A percentile compares a stretch with the other conserved stretches of the same genome.
These are phyloP conservation scores for Penicillium corylophilum DNA, from an alignment of 2,329 filamentous ascomycete species.

Conservation along the genomic window DNA sequence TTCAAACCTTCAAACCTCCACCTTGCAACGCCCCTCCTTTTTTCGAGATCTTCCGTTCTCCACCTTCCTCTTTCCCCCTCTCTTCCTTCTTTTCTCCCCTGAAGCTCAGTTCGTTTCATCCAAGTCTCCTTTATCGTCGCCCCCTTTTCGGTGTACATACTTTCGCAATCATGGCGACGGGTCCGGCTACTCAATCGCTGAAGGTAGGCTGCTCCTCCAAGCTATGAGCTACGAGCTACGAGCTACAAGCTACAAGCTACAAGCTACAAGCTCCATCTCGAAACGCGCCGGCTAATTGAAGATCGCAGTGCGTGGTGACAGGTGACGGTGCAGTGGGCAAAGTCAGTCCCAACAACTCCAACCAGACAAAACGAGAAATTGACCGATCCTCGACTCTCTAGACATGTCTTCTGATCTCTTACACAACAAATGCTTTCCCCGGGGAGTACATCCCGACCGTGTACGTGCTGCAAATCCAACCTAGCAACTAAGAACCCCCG, in stretches of 20 bases:
- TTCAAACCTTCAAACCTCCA: slow-evolving; percentile 1
- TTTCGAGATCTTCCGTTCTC: slow-evolving; percentile 11
- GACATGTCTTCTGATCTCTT: slow-evolving; percentile 99
- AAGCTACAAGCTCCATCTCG: slow-evolving; percentile 5
- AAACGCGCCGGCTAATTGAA: slow-evolving; percentile 36
- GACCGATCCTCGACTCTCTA: slow-evolving; percentile 40
- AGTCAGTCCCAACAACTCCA: slow-evolving; percentile 54
- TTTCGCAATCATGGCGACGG: slow-evolving; percentile 63
- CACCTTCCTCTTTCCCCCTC: slow-evolving; percentile 16
- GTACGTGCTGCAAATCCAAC: slow-evolving; percentile 31
- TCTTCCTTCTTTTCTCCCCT: slow-evolving; percentile 8
- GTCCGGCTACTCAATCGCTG: slow-evolving; percentile 82
- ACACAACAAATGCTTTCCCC: slow-evolving; percentile 99
- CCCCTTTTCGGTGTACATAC: slow-evolving; percentile 18
- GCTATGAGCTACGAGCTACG: neutral
- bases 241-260: slow-evolving; percentile 6
- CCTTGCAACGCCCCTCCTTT: slow-evolving; percentile 5
- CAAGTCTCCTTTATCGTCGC: slow-evolving; percentile 7
- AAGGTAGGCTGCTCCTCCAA: slow-evolving; percentile 62
- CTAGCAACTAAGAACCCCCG: neutral
- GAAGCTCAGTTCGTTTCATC: slow-evolving; percentile 12
- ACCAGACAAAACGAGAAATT: neutral
- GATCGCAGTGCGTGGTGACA: slow-evolving; percentile 86
- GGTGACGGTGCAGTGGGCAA: slow-evolving; percentile 99
- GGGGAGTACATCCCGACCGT: slow-evolving; percentile 99